phyloP scores from a whole-genome alignment of 2,329 filamentous ascomycete species.

The Annulohypoxylon truncatum region DNA sequence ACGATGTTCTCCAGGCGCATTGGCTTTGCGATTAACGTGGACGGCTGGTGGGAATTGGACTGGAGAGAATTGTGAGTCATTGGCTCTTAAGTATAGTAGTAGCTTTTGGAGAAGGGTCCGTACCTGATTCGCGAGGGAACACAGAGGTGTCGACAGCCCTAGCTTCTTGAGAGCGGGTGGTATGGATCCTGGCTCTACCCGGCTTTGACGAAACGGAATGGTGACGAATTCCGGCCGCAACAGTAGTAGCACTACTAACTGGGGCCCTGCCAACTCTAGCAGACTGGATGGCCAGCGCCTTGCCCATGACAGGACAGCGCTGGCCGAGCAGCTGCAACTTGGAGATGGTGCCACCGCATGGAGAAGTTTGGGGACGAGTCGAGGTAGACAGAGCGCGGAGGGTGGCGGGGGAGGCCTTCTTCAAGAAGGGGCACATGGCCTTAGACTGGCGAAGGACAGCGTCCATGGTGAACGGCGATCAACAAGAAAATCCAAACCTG shows the following conservation, averaged over 20 bases:
- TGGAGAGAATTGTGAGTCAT: conserved; percentile 44
- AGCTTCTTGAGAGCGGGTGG: conserved; percentile 80
- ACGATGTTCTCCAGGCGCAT: conserved; percentile 45
- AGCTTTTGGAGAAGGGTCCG: conserved; percentile 35
- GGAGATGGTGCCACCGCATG: conserved; percentile 92
- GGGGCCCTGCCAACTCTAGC: conserved; percentile 62
- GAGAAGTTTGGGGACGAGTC: conserved; percentile 72
- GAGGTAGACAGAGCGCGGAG: conserved; percentile 88
- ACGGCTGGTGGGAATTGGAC: conserved; percentile 53
- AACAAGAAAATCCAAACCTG: conserved; percentile 3
- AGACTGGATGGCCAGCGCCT: conserved; percentile 90
- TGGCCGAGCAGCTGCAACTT: conserved; percentile 94
- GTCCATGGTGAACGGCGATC: conserved; percentile 75
- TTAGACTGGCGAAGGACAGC: conserved; percentile 93
- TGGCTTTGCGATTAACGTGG: conserved; percentile 47
- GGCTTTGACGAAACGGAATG: conserved; percentile 63
- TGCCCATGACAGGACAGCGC: conserved; percentile 98
- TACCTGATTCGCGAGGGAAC: conserved; percentile 64
- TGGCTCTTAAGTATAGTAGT: neutral
- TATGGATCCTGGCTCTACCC: conserved; percentile 82
- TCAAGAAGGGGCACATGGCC: conserved; percentile 96
- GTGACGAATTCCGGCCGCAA: conserved; percentile 63
- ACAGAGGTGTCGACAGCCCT: conserved; percentile 75
- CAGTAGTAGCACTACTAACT: conserved; percentile 55
- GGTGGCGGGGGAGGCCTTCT: conserved; percentile 90